Evolutionary conservation across 257 asterid species (phyloP), one percentile per base, ranked within the genome.

Genomic region (Hygrophila difformis): DNA sequence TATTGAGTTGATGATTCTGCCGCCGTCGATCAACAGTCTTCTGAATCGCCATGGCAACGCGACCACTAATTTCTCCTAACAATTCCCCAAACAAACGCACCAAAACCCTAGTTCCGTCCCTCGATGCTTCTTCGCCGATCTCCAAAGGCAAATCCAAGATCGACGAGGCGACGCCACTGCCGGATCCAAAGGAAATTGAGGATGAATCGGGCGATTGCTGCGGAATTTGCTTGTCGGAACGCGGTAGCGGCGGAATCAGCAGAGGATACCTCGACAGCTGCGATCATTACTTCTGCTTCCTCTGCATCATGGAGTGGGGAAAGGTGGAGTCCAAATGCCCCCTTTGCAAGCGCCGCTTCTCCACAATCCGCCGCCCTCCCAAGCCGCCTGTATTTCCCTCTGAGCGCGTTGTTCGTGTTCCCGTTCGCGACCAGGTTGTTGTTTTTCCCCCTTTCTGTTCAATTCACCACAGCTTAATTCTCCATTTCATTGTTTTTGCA

Each of bases 261-360:
- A 58, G 91, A 65, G 94, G 94, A 51, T 56, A 12, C 34, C 71
- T 83, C 15, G 82, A 76, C 39, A 64, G 93, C 71, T 84, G 95
- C 57, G 52, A 71, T 40, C 95, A 84, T 53, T 84, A 53, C 50
- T 84, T 80, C 47, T 84, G 95, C 68, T 80, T 80, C 39, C 53
- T 78, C 9, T 84, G 93, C 66, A 75, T 84, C 35, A 77, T 77
- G 76, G 94, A 80, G 61, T 84, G 93, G 95, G 72, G 89, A 1
- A 84, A 77, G 63, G 81, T 84, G 8, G 95, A 84, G 60, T 77
- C 95, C 49, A 77, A 44, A 40, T 84, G 89, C 51, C 93, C 95
- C 11, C 57, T 77, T 22, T 80, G 95, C 47, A 80, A 77, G 61
- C 76, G 78, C 60, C 79, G 94, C 17, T 83, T 79, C 76, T 72